A percentile compares a stretch with the other conserved stretches of the same genome.
Conservation (phyloP, 768 basidiomycete species). For the Hygrocybe coccinea region DNA sequence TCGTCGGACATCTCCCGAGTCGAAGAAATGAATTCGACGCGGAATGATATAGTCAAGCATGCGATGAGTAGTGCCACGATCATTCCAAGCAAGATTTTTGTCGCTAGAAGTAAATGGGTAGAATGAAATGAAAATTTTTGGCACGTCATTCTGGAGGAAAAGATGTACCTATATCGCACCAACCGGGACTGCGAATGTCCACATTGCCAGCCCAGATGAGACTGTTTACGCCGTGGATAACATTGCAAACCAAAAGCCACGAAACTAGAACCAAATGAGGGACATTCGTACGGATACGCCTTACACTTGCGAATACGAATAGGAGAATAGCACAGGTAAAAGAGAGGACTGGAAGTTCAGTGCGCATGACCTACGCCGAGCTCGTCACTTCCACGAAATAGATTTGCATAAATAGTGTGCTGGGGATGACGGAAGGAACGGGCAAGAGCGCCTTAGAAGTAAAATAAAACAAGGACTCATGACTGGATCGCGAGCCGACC, state of each 20-base stretch:
- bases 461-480: background rate
- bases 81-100: slow-evolving; percentile 49
- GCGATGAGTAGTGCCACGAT: slow-evolving; percentile 56
- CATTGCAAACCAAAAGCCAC: slow-evolving; percentile 48
- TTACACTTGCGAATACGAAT: slow-evolving; percentile 34
- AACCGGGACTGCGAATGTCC: slow-evolving; percentile 44
- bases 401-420: background rate
- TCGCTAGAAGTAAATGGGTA: slow-evolving; percentile 35
- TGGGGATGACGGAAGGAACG: background rate
- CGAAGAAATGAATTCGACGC: slow-evolving; percentile 53
- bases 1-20: slow-evolving; percentile 31
- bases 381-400: background rate
- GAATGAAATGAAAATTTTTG: background rate
- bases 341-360: slow-evolving; percentile 37
- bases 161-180: slow-evolving; percentile 73
- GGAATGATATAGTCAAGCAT: slow-evolving; percentile 50
- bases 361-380: slow-evolving; percentile 26
- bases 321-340: slow-evolving; percentile 43
- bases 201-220: slow-evolving; percentile 57
- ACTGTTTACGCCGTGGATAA: slow-evolving; percentile 53
- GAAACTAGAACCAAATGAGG: slow-evolving; percentile 43
- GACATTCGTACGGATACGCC: slow-evolving; percentile 44
- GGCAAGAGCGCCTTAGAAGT: background rate
- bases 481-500: too few relatives aligned
- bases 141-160: background rate